phyloP scores from a whole-genome alignment of 208 protist genomes.

The Wallacemonas rigidus region DNA sequence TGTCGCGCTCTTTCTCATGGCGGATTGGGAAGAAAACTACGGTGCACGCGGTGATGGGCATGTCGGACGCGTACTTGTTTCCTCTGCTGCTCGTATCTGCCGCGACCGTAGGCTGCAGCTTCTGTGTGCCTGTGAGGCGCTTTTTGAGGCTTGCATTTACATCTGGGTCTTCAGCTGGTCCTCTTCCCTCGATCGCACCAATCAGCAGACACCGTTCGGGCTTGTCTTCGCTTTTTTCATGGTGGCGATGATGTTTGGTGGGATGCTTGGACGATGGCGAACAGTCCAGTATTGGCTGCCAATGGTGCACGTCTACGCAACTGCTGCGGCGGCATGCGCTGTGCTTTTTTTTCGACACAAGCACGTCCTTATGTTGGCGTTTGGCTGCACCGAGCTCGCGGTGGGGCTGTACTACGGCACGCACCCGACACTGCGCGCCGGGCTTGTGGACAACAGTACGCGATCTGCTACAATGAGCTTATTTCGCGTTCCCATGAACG shows the following conservation, averaged over 20 bases:
- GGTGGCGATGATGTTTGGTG: conserved; percentile 29
- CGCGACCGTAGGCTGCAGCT: conserved; percentile 28
- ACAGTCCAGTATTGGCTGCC: conserved; percentile 11
- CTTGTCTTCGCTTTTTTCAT: conserved; percentile 88
- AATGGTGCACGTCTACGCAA: conserved; percentile 4
- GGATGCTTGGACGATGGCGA: conserved; percentile 13
- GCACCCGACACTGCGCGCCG: conserved; percentile 28
- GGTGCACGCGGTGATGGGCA: conserved; percentile 29
- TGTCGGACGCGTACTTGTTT: not conserved
- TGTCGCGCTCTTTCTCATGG: conserved; percentile 24
- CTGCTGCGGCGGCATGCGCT: not conserved
- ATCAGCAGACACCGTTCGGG: conserved; percentile 56
- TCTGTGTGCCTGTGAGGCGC: conserved; percentile 62
- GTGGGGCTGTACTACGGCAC: conserved; percentile 28
- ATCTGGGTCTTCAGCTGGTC: conserved; percentile 91
- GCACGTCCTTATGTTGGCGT: conserved; percentile 15
- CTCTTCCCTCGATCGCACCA: conserved; percentile 36
- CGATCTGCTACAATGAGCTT: conserved; percentile 32
- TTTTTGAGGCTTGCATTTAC: conserved; percentile 89
- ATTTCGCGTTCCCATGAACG: conserved; percentile 40
- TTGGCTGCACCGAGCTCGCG: conserved; percentile 21
- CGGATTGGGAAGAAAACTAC: conserved; percentile 83
- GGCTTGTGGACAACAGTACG: conserved; percentile 16
- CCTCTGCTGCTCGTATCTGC: conserved; percentile 23
- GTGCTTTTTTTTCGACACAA: conserved; percentile 21